A percentile compares a stretch with the other conserved stretches of the same genome.
phyloP scores from a whole-genome alignment of 768 basidiomycete species.

The Galerina marginata region DNA sequence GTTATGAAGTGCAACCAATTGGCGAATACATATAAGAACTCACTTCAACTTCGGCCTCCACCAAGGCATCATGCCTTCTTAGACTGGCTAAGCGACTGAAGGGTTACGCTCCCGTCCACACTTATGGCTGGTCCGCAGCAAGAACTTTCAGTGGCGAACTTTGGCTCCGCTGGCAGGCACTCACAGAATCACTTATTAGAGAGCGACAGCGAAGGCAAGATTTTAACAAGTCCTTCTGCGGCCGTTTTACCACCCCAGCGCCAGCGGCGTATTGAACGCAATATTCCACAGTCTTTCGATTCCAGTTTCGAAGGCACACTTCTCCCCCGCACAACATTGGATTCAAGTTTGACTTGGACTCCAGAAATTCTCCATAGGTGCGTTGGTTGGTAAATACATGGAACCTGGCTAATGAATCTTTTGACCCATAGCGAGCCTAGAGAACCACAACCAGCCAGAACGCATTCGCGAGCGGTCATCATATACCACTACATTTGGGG shows the following conservation, averaged over 20 bases:
- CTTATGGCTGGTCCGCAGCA: too few relatives aligned
- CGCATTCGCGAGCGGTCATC: neutral
- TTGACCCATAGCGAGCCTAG: neutral
- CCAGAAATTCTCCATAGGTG: neutral
- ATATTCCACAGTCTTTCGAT: neutral
- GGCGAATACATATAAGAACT: neutral
- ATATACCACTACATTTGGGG: neutral
- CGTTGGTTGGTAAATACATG: neutral
- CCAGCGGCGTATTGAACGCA: neutral
- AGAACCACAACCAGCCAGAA: neutral
- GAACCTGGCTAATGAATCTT: neutral
- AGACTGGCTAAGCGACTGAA: neutral
- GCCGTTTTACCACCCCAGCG: neutral
- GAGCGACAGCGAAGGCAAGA: neutral
- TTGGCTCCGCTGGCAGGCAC: neutral
- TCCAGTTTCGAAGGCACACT: too few relatives aligned
- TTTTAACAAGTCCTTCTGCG: neutral
- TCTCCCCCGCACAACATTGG: neutral
- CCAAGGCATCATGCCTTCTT: constrained; percentile 4
- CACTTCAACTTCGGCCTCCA: too few relatives aligned
- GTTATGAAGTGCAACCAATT: neutral
- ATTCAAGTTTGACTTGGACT: neutral
- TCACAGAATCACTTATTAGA: neutral
- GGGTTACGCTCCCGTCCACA: too few relatives aligned
- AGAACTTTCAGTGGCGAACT: too few relatives aligned